A percentile compares a stretch with the other conserved stretches of the same genome.
phyloP scores from a whole-genome alignment of 179 eudicot genomes.

The Spergularia azorica region DNA sequence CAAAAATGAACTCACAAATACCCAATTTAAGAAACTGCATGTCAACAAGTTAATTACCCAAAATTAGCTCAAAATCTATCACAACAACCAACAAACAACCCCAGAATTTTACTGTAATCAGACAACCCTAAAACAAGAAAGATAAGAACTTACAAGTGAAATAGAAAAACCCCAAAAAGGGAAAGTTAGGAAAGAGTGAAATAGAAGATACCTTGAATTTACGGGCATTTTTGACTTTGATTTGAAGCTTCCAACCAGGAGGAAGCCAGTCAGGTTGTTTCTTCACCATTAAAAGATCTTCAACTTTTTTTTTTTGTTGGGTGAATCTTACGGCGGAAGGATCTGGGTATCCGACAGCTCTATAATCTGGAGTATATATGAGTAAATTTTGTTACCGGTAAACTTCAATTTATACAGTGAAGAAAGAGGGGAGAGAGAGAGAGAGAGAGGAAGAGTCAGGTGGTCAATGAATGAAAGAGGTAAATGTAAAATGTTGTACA shows the following conservation, averaged over 20 bases:
- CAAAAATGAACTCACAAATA: background rate
- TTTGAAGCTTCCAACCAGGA: constrained; percentile 44
- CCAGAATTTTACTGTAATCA: background rate
- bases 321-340: background rate
- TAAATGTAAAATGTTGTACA: too few relatives aligned
- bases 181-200: too few relatives aligned
- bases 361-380: too few relatives aligned
- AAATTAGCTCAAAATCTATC: background rate
- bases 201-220: constrained; percentile 36
- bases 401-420: too few relatives aligned
- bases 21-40: constrained; percentile 3
- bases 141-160: background rate
- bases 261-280: constrained; percentile 40
- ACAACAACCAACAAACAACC: background rate
- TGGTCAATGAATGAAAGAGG: too few relatives aligned
- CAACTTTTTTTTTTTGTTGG: background rate
- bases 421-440: too few relatives aligned
- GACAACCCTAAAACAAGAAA: constrained; percentile 17
- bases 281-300: constrained; percentile 33
- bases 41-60: background rate
- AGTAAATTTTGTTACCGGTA: too few relatives aligned
- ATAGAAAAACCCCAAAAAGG: background rate
- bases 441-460: too few relatives aligned
- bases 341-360: too few relatives aligned
- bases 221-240: constrained; percentile 33